phyloP scores from a whole-genome alignment of 208 protist species.

The Vickermania ingenoplastis region DNA sequence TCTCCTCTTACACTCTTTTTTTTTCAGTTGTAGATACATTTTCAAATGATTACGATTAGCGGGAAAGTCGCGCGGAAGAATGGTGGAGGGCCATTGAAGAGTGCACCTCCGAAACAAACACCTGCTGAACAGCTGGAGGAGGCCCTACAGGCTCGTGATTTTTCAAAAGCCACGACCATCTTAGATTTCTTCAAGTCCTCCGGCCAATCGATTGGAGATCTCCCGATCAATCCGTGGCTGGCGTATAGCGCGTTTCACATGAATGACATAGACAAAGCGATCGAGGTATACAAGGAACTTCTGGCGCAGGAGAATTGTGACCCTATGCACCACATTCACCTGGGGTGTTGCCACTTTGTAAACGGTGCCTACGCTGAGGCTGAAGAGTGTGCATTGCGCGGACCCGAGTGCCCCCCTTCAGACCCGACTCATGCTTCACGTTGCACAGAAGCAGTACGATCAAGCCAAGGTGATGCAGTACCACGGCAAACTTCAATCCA shows the following conservation, averaged over 20 bases:
- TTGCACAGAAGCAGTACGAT: constrained; percentile 90
- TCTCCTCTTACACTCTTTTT: neutral
- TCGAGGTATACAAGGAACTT: constrained; percentile 86
- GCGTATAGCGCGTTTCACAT: constrained; percentile 93
- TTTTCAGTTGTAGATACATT: neutral
- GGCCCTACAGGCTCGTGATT: constrained; percentile 78
- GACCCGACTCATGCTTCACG: constrained; percentile 91
- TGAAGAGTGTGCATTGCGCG: constrained; percentile 78
- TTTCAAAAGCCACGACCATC: constrained; percentile 77
- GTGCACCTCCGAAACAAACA: constrained; percentile 29
- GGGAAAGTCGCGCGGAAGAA: constrained; percentile 66
- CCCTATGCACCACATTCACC: constrained; percentile 66
- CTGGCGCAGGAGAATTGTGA: constrained; percentile 47
- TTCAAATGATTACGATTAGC: constrained; percentile 52
- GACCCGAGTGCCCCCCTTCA: constrained; percentile 73
- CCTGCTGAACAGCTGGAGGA: constrained; percentile 81
- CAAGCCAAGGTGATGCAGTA: constrained; percentile 91
- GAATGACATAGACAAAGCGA: constrained; percentile 88
- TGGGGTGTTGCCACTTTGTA: constrained; percentile 79
- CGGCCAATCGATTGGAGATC: constrained; percentile 58
- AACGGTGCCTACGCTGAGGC: constrained; percentile 85
- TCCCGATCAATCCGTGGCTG: constrained; percentile 87
- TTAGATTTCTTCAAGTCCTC: constrained; percentile 85
- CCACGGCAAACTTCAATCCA: constrained; percentile 85
- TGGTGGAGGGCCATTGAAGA: too few relatives aligned